phyloP scores from a whole-genome alignment of 306 rosid genomes.

The Rubus parviflorus region DNA sequence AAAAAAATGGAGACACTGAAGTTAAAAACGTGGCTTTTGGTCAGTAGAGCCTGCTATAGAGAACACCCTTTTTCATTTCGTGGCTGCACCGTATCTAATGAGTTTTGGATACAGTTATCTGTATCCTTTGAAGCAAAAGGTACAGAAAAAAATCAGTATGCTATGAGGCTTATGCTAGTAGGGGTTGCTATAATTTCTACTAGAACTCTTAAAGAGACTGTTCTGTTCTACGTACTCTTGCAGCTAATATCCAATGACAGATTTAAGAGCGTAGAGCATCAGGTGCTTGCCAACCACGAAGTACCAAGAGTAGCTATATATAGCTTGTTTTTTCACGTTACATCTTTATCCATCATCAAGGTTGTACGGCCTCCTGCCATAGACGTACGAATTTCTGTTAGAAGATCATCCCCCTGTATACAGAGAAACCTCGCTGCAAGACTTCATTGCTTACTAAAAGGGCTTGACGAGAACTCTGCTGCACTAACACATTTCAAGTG shows the following conservation, averaged over 20 bases:
- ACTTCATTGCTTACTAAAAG: constrained; percentile 6
- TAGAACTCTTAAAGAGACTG: not conserved
- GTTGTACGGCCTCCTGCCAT: not conserved
- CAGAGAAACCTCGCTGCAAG: constrained; percentile 7
- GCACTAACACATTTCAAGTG: constrained; percentile 23
- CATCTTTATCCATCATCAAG: not conserved
- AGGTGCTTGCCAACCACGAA: constrained; percentile 16
- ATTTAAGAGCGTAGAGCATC: constrained; percentile 25
- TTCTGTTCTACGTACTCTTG: not conserved
- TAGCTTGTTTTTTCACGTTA: constrained; percentile 12
- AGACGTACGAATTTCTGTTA: constrained; percentile 10
- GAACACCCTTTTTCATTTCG: no score
- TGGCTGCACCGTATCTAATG: no score
- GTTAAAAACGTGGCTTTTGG: no score
- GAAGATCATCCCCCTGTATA: constrained; percentile 22
- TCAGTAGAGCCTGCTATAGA: no score
- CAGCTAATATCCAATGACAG: constrained; percentile 34
- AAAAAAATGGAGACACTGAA: no score
- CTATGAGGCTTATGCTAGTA: no score
- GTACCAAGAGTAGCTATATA: constrained; percentile 13
- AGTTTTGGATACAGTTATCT: no score
- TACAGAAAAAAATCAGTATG: no score
- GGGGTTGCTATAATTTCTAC: no score
- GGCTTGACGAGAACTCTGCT: constrained; percentile 13
- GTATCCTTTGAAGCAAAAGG: no score